Conservation (phyloP, 1,139 yeast species). For the Protomyces macrosporus region DNA sequence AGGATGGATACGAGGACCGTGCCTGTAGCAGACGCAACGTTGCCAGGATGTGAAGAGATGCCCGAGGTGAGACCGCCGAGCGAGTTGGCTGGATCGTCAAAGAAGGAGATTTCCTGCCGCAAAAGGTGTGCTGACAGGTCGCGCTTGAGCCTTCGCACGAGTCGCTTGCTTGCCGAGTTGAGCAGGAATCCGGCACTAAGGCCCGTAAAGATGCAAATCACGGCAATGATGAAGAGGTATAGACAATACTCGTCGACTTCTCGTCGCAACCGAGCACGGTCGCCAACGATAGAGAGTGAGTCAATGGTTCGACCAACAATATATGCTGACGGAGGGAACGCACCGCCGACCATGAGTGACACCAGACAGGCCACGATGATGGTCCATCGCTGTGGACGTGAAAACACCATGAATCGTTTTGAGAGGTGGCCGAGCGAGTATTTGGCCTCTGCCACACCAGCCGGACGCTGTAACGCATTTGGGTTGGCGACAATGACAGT, state of each 20-base stretch:
- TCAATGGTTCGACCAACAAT: conserved; percentile 9
- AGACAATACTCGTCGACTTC: conserved; percentile 40
- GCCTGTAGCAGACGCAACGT: conserved; percentile 48
- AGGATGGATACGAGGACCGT: conserved; percentile 34
- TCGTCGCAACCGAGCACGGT: conserved; percentile 24
- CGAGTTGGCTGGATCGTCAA: conserved; percentile 50
- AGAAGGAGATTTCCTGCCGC: conserved; percentile 50
- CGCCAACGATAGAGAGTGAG: conserved; percentile 10
- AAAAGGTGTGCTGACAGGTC: conserved; percentile 49
- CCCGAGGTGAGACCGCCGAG: conserved; percentile 53
- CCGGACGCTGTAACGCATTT: conserved; percentile 4
- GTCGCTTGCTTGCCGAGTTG: conserved; percentile 40
- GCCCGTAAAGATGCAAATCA: conserved; percentile 37
- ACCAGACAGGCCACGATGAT: conserved; percentile 4
- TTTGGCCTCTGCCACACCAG: not conserved
- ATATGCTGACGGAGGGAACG: conserved; percentile 16
- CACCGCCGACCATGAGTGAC: conserved; percentile 12
- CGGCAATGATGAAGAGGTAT: conserved; percentile 43
- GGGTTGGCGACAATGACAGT: conserved; percentile 19
- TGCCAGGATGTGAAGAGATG: conserved; percentile 53
- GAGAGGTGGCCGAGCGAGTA: conserved; percentile 1
- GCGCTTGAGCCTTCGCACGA: conserved; percentile 48
- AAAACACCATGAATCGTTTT: not conserved
- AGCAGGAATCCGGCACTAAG: conserved; percentile 37
- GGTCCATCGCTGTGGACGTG: conserved; percentile 6